phyloP scores from a whole-genome alignment of 805 yeast species.

The Starmerella sirachaensis region DNA sequence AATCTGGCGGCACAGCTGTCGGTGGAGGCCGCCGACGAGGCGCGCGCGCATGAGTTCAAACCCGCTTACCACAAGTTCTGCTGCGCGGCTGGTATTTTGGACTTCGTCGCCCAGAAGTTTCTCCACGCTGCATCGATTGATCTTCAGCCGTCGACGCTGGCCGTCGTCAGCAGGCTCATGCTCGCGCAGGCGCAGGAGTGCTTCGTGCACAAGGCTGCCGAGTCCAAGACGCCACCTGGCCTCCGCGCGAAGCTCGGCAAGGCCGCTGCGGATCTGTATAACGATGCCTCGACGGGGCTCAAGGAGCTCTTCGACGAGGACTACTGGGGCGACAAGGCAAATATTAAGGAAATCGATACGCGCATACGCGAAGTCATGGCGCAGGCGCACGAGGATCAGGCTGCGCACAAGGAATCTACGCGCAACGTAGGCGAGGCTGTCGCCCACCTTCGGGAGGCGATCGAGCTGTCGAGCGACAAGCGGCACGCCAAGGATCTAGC shows the following conservation, averaged over 20 bases:
- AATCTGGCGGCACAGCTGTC: conserved; percentile 60
- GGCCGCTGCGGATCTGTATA: conserved; percentile 46
- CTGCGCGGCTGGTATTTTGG: conserved; percentile 66
- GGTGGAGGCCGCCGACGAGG: conserved; percentile 17
- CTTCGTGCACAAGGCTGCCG: conserved; percentile 51
- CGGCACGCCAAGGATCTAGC: conserved; percentile 24
- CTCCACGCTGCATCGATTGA: conserved; percentile 81
- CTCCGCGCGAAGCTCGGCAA: conserved; percentile 66
- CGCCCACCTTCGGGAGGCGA: conserved; percentile 46
- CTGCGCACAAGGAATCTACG: conserved; percentile 40
- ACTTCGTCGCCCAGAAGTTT: conserved; percentile 64
- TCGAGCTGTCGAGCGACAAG: conserved; percentile 8
- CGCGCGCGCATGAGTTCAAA: conserved; percentile 37
- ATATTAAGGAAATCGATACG: conserved; percentile 45
- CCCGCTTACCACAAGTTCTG: conserved; percentile 50
- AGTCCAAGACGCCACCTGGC: conserved; percentile 40
- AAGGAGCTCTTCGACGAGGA: conserved; percentile 23
- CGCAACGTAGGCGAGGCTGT: conserved; percentile 67
- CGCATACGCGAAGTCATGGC: conserved; percentile 48
- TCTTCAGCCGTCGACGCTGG: conserved; percentile 53
- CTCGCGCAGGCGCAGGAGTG: conserved; percentile 85
- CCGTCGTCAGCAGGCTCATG: conserved; percentile 51
- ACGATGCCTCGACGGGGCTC: conserved; percentile 38
- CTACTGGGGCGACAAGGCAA: conserved; percentile 33
- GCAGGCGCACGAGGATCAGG: conserved; percentile 49